A percentile compares a stretch with the other conserved stretches of the same genome.
phyloP scores from a whole-genome alignment of 441 rosid genomes.

The Euphorbia celastroides region DNA sequence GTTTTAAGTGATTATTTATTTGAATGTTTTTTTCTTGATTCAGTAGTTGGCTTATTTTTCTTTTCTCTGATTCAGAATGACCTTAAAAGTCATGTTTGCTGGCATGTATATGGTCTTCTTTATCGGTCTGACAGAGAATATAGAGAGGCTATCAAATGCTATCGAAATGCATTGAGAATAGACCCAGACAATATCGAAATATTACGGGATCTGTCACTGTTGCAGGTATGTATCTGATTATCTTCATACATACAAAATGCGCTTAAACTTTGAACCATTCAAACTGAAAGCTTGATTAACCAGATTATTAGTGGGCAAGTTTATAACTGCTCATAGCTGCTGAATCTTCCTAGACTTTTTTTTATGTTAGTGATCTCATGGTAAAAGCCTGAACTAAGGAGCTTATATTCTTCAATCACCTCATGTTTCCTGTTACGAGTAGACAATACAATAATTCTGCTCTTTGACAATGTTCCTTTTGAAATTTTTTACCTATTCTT shows the following conservation, averaged over 20 bases:
- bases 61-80: conserved; percentile 72
- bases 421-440: not conserved
- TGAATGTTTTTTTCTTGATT: conserved; percentile 13
- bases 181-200: conserved; percentile 99
- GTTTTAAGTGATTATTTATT: conserved; percentile 16
- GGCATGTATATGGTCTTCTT: conserved; percentile 99
- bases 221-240: conserved; percentile 57
- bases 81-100: conserved; percentile 98
- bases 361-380: not conserved
- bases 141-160: conserved; percentile 99
- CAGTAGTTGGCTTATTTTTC: conserved; percentile 13
- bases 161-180: conserved; percentile 86
- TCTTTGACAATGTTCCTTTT: not conserved
- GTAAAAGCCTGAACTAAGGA: not conserved
- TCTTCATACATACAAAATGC: not conserved
- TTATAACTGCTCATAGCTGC: not conserved
- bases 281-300: not conserved
- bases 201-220: conserved; percentile 86
- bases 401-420: not conserved
- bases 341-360: not conserved
- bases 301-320: not conserved
- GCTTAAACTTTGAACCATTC: not conserved
- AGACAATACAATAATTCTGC: not conserved
- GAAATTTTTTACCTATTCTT: not conserved
- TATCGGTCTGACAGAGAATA: conserved; percentile 99